phyloP scores from a whole-genome alignment of 2,329 filamentous ascomycete genomes.

The Pseudogymnoascus sp. region DNA sequence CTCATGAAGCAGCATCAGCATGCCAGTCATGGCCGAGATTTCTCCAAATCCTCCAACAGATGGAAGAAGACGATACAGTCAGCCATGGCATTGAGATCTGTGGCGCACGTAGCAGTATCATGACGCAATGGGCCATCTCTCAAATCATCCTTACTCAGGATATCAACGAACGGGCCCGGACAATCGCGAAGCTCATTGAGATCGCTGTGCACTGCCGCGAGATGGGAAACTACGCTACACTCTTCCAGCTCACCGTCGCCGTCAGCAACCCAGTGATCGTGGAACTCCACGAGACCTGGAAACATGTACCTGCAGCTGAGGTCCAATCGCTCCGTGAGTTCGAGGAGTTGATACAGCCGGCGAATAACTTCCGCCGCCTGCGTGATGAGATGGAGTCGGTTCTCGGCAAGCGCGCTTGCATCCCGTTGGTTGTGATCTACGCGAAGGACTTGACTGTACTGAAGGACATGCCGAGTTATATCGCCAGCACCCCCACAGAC shows the following conservation, averaged over 20 bases:
- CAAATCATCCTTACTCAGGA: slow-evolving; percentile 68
- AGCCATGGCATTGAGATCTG: slow-evolving; percentile 64
- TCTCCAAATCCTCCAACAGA: slow-evolving; percentile 60
- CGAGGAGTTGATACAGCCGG: slow-evolving; percentile 65
- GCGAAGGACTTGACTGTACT: slow-evolving; percentile 80
- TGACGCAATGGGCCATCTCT: slow-evolving; percentile 80
- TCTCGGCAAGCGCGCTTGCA: slow-evolving; percentile 60
- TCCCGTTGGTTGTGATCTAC: slow-evolving; percentile 77
- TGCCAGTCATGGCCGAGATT: slow-evolving; percentile 77
- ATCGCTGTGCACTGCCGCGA: slow-evolving; percentile 68
- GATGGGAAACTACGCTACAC: slow-evolving; percentile 75
- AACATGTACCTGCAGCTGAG: slow-evolving; percentile 57
- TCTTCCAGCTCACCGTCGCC: slow-evolving; percentile 72
- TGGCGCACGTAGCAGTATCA: slow-evolving; percentile 78
- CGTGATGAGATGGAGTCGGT: slow-evolving; percentile 70
- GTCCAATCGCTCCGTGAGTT: slow-evolving; percentile 58
- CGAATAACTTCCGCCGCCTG: slow-evolving; percentile 68
- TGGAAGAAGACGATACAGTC: slow-evolving; percentile 20
- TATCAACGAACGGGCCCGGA: slow-evolving; percentile 63
- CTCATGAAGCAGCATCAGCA: slow-evolving; percentile 56
- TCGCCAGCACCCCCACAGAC: slow-evolving; percentile 56
- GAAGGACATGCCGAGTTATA: slow-evolving; percentile 66
- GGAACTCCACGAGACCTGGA: slow-evolving; percentile 63
- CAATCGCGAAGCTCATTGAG: slow-evolving; percentile 74
- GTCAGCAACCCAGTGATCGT: slow-evolving; percentile 65